phyloP scores from a whole-genome alignment of 116 monocot species.

The Iris pallida region DNA sequence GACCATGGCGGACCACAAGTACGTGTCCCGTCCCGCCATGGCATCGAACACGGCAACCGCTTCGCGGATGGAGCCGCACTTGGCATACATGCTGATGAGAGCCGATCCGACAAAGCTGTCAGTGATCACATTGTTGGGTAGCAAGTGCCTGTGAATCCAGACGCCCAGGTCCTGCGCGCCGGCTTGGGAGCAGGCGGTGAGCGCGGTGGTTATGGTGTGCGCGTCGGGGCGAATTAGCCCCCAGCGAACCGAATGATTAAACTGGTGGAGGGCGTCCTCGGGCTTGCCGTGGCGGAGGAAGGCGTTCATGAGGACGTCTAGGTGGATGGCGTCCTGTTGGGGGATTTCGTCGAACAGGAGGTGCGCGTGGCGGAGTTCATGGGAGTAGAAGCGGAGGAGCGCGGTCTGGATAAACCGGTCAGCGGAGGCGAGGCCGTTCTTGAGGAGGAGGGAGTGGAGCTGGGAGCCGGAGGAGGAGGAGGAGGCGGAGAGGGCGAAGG shows the following conservation, averaged over 20 bases:
- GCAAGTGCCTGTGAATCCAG: slow-evolving; percentile 38
- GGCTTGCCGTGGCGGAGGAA: slow-evolving; percentile 24
- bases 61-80: slow-evolving; percentile 45
- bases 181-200: slow-evolving; percentile 51
- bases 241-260: slow-evolving; percentile 13
- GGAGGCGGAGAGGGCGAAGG: slow-evolving; percentile 41
- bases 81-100: slow-evolving; percentile 53
- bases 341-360: slow-evolving; percentile 54
- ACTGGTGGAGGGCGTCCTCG: slow-evolving; percentile 21
- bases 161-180: slow-evolving; percentile 36
- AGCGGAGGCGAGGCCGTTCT: slow-evolving; percentile 36
- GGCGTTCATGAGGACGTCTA: slow-evolving; percentile 55
- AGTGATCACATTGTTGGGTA: neutral
- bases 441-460: slow-evolving; percentile 32
- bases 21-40: slow-evolving; percentile 29
- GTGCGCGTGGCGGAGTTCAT: slow-evolving; percentile 10
- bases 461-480: slow-evolving; percentile 25
- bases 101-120: slow-evolving; percentile 39
- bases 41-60: slow-evolving; percentile 33
- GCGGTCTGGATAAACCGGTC: slow-evolving; percentile 60
- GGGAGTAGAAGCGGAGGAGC: slow-evolving; percentile 35
- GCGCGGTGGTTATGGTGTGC: slow-evolving; percentile 39
- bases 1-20: slow-evolving; percentile 47
- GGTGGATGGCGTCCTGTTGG: slow-evolving; percentile 34
- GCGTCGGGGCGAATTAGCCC: slow-evolving; percentile 22